These are phyloP conservation scores for Aspergillus phoenicis DNA, from an alignment of 2,329 filamentous ascomycete genomes.

Conservation along the genomic window DNA sequence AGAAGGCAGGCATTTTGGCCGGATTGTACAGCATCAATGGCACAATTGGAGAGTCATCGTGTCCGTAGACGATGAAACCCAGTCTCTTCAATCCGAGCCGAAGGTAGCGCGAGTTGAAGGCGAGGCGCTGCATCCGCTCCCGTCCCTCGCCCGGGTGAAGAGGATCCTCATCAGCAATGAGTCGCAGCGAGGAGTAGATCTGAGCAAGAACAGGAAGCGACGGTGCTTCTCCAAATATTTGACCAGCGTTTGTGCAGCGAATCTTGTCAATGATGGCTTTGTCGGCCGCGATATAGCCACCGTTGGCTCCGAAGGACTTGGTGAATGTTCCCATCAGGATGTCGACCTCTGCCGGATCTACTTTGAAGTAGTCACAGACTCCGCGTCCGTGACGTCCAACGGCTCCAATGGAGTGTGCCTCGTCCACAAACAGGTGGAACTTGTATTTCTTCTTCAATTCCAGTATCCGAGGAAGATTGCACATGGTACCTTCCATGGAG, in stretches of 20 bases:
- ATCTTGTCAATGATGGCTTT: constrained; percentile 89
- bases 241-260: constrained; percentile 77
- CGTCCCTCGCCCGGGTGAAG: constrained; percentile 82
- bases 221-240: constrained; percentile 80
- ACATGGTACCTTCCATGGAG: constrained; percentile 98
- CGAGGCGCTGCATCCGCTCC: constrained; percentile 87
- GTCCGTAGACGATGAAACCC: constrained; percentile 89
- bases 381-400: constrained; percentile 85
- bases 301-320: constrained; percentile 95
- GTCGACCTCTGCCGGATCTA: constrained; percentile 82
- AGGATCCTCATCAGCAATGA: constrained; percentile 74
- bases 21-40: constrained; percentile 91
- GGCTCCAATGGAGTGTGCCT: constrained; percentile 91
- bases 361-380: constrained; percentile 92
- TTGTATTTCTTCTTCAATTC: constrained; percentile 91
- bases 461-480: constrained; percentile 82
- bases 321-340: constrained; percentile 96
- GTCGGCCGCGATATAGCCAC: constrained; percentile 88
- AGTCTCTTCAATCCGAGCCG: constrained; percentile 90
- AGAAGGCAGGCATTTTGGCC: constrained; percentile 94
- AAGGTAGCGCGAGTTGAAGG: constrained; percentile 95
- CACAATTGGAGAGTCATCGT: constrained; percentile 95
- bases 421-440: constrained; percentile 89
- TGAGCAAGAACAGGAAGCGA: constrained; percentile 84
- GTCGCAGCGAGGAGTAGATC: constrained; percentile 77